Percentiles rank a stretch among this genome's conserved stretches.
phyloP scores from a whole-genome alignment of 192 early-diverging fungal genomes.

The Chytriomyces sp. region DNA sequence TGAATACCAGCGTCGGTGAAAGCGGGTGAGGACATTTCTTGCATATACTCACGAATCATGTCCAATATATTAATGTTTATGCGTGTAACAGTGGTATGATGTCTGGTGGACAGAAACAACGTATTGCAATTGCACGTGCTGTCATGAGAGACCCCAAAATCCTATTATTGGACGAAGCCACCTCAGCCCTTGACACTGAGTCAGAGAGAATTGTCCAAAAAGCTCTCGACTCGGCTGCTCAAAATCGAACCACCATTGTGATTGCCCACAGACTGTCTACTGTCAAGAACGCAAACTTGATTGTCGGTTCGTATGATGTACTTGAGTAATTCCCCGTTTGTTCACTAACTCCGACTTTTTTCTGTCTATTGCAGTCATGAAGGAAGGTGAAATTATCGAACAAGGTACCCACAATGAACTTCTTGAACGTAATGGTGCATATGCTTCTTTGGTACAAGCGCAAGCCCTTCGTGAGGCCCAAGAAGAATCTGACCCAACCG shows the following conservation, averaged over 20 bases:
- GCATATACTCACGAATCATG: too few relatives aligned
- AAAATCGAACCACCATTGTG: conserved; percentile 83
- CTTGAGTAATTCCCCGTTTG: background rate
- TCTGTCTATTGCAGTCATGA: conserved; percentile 56
- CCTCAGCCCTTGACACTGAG: conserved; percentile 59
- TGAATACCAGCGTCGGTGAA: conserved; percentile 86
- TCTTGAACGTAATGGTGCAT: conserved; percentile 58
- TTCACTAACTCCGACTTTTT: background rate
- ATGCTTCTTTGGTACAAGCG: conserved; percentile 71
- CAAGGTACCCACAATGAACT: conserved; percentile 84
- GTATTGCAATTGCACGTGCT: conserved; percentile 94
- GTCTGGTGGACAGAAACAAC: conserved; percentile 91
- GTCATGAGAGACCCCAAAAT: conserved; percentile 84
- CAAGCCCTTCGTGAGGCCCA: conserved; percentile 60
- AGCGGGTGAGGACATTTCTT: conserved; percentile 25
- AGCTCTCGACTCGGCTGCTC: conserved; percentile 52
- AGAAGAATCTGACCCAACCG: background rate
- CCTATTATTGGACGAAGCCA: conserved; percentile 68
- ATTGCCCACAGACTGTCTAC: conserved; percentile 93
- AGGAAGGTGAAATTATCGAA: conserved; percentile 63
- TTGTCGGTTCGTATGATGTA: conserved; percentile 53
- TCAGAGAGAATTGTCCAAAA: conserved; percentile 58
- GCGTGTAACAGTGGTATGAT: conserved; percentile 47
- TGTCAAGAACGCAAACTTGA: conserved; percentile 81
- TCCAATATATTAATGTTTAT: too few relatives aligned